Conservation (phyloP, 1,139 yeast species). For the Geotrichum phurueaensis region DNA sequence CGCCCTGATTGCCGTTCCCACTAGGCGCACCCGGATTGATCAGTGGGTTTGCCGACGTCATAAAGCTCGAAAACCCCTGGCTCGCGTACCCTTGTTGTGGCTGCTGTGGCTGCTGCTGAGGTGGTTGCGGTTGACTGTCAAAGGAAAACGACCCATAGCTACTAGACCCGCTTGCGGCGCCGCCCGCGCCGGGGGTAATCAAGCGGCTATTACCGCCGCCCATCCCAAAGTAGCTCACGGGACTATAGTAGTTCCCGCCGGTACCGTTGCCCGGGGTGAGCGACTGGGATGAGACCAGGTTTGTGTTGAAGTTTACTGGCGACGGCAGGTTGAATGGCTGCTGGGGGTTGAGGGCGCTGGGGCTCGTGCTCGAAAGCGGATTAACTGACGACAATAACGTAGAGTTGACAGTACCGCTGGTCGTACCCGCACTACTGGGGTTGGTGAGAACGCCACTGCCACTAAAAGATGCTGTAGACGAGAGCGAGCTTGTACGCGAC, state of each 20-base stretch:
- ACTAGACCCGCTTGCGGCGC: neutral
- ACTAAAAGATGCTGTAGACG: neutral
- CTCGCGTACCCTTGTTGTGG: neutral
- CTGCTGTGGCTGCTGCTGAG: neutral
- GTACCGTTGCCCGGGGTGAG: neutral
- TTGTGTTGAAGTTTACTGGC: neutral
- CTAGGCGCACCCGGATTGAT: neutral
- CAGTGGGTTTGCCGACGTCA: neutral
- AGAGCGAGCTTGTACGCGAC: constrained; percentile 4
- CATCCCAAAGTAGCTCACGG: neutral
- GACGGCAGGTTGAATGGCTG: constrained; percentile 6
- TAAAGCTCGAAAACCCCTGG: neutral
- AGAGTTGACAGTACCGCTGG: neutral
- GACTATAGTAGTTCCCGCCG: constrained; percentile 3
- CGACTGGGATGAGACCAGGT: neutral
- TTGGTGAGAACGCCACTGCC: neutral
- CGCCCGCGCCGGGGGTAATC: neutral
- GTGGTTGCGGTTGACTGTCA: neutral
- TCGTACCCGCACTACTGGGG: neutral
- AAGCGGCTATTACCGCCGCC: neutral
- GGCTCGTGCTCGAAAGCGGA: neutral
- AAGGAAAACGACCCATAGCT: neutral
- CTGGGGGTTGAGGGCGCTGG: neutral
- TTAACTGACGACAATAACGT: constrained; percentile 1
- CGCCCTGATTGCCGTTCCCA: neutral